Evolutionary conservation across 768 basidiomycete genomes (phyloP), one percentile per base, ranked within the genome.

Genomic region (Lentinula sp.): DNA sequence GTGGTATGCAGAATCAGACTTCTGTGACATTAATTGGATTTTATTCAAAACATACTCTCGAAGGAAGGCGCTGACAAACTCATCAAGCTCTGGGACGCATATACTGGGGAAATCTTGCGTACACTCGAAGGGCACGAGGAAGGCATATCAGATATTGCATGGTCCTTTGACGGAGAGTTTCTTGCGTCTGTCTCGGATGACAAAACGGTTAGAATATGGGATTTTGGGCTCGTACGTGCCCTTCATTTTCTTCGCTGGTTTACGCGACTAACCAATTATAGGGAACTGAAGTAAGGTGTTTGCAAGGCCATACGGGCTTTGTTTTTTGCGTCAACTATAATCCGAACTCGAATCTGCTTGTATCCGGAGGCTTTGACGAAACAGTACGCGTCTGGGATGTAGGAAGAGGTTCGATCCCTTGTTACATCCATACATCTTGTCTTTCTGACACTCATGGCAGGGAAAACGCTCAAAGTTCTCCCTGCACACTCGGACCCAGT

Each of bases 401-500:
- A 32, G 86, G 91, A 28, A 79, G 88, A 82, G 94, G 94, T 93
- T 63, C 16, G 72, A 64, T 35, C 6, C 49, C 33, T 6, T 57
- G 8, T 20, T 32, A 57, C 46, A 28, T 13, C 12, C 36, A 13
- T 43, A 20, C 36, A 35, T 51, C 56, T 33, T 18, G 33, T 54
- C 20, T 43, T 52, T 46, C 52, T 65, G 18, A 53, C 61, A 36
- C 13, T 33, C n/a, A 33, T 15, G 52, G 10, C 61, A 95, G 96
- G 92, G 16, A 88, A 83, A 69, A 85, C 87, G n/a, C 73, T 98
- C 69, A 89, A 91, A 71, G 85, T 90, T 15, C 78, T 98, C 8
- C 94, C 95, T 37, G 97, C 97, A 2, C 97, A 98, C 77, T 95
- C 95, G 2, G 97, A 98, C 72, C 95, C 97, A 12, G 93, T 98